Evolutionary conservation across 331 rosid genomes (phyloP), one percentile per base, ranked within the genome.

Genomic region (Pyrus hybrid): DNA sequence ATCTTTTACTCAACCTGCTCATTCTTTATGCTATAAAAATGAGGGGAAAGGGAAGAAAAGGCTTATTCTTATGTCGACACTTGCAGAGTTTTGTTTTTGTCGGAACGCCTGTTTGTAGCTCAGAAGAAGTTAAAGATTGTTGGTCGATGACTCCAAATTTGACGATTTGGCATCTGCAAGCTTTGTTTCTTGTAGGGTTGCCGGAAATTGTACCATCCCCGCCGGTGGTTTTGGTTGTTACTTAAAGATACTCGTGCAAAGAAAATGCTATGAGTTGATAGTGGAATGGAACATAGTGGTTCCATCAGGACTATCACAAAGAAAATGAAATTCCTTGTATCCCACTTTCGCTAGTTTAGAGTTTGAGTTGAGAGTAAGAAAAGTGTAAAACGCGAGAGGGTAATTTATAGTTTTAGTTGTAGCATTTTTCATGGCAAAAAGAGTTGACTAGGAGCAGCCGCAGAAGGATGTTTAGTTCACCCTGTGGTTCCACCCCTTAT

Each of bases 1-100:
- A 67, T 83, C 67, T 51, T 6, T 25, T 22, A 70, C 45, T 16
- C 74, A 83, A 69, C 74, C 79, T 68, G 63, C 14, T 61, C 58
- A 62, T 51, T 83, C 58, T 68, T 80, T 67, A 53, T 68, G 43
- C 67, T 68, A 56, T 8, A 23, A 28, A 30, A 37, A 37, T 2
- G 45, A n/a, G 25, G 22, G 25, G 26, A n/a, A 4, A 6, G 41
- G 54, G 21, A 66, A 66, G 58, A 35, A 28, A 16, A 67, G 21
- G 26, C 21, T 18, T 78, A 18, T 69, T 67, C 54, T 53, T 49
- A 30, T 14, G 29, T 57, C 21, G 56, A 17, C 26, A 57, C 29
- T 7, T 7, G 26, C 13, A 10, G 69, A 73, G 69, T 23, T 8
- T 35, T 37, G 70, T 23, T 23, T 41, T 26, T 3, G 6, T 6